These are phyloP conservation scores for Jamesozyma spencerorum DNA, from an alignment of 805 yeast species.

Conservation along the genomic window DNA sequence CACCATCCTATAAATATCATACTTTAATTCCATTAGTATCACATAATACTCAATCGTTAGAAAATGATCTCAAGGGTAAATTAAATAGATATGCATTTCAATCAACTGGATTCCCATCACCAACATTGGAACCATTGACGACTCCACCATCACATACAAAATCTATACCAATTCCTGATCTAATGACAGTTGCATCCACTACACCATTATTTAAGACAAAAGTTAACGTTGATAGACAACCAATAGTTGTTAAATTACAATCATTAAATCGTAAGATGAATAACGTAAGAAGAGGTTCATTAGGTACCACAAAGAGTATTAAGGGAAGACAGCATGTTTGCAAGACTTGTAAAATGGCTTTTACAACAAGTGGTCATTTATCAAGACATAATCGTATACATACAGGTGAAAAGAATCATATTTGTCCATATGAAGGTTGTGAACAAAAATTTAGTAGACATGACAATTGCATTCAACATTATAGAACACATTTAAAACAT, in stretches of 20 bases:
- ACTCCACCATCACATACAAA: background rate
- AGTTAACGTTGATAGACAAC: constrained; percentile 2
- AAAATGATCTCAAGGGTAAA: constrained; percentile 15
- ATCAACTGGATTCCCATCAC: no score
- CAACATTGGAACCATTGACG: background rate
- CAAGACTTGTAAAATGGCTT: constrained; percentile 31
- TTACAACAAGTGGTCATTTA: constrained; percentile 85
- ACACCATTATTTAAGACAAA: constrained; percentile 2
- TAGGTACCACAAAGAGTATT: constrained; percentile 4
- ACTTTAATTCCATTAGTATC: constrained; percentile 16
- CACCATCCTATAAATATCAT: constrained; percentile 7
- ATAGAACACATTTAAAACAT: constrained; percentile 62
- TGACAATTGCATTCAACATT: constrained; percentile 91
- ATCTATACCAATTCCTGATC: no score
- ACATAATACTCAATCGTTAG: constrained; percentile 9
- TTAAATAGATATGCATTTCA: constrained; percentile 14
- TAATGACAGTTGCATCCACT: constrained; percentile 2
- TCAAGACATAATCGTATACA: constrained; percentile 85
- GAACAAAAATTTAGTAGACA: constrained; percentile 79
- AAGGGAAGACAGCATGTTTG: constrained; percentile 21
- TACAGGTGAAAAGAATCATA: constrained; percentile 82
- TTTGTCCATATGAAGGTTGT: constrained; percentile 75
- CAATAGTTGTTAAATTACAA: constrained; percentile 3
- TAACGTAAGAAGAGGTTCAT: background rate
- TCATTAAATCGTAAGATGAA: background rate